Evolutionary conservation across 768 basidiomycete genomes (phyloP).

Genomic region (Amylocystis lapponica): DNA sequence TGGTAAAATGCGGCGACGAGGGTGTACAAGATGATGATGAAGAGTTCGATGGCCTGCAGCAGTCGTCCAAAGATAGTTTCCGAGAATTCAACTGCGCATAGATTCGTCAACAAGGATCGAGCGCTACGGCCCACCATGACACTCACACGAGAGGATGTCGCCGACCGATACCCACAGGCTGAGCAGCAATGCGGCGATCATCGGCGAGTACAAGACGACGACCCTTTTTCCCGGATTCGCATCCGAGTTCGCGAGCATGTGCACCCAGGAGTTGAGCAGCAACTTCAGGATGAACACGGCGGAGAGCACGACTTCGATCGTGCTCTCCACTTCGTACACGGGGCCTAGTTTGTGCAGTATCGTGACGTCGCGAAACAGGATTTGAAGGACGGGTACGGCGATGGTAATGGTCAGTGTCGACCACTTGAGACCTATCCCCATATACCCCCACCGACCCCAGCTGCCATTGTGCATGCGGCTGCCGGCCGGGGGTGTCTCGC

Average conservation of each 20-base stretch:
- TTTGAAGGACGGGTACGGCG: slow-evolving; percentile 50
- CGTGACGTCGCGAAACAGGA: slow-evolving; percentile 51
- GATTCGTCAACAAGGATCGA: slow-evolving; percentile 1
- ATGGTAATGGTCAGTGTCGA: slow-evolving; percentile 39
- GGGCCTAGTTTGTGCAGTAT: slow-evolving; percentile 32
- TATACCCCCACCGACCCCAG: slow-evolving; percentile 60
- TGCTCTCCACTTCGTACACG: slow-evolving; percentile 53
- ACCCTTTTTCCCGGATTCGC: slow-evolving; percentile 35
- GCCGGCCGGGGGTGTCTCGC: slow-evolving; percentile 26
- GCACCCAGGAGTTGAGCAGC: slow-evolving; percentile 48
- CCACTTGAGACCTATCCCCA: slow-evolving; percentile 50
- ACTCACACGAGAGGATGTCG: slow-evolving; percentile 54
- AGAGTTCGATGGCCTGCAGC: slow-evolving; percentile 55
- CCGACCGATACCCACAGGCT: slow-evolving; percentile 50
- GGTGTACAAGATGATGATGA: slow-evolving; percentile 52
- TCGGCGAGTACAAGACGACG: slow-evolving; percentile 40
- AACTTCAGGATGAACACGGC: slow-evolving; percentile 59
- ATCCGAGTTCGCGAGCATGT: slow-evolving; percentile 21
- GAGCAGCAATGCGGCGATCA: slow-evolving; percentile 47
- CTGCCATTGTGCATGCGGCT: slow-evolving; percentile 44
- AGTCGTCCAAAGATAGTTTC: slow-evolving; percentile 68
- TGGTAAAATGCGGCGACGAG: slow-evolving; percentile 41
- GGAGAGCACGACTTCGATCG: slow-evolving; percentile 53
- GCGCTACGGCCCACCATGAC: neutral
- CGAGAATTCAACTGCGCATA: slow-evolving; percentile 53